Percentiles rank a stretch among this genome's conserved stretches.
phyloP scores from a whole-genome alignment of 1,284 basidiomycete species.

The Papiliotrema flavescens region DNA sequence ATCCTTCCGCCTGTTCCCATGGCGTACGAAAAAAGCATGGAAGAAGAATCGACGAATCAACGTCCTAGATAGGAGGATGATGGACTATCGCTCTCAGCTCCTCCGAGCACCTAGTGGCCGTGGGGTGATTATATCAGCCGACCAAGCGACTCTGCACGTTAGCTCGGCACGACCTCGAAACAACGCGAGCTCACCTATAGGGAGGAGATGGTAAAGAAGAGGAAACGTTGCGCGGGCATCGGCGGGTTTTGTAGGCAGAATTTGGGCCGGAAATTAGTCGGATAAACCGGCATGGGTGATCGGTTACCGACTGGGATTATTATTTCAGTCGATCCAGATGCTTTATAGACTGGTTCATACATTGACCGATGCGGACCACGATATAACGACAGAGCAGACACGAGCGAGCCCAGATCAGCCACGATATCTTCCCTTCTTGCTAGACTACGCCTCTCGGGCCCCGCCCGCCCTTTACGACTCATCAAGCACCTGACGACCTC shows the following conservation, averaged over 20 bases:
- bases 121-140: conserved; percentile 13
- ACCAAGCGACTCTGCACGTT: conserved; percentile 30
- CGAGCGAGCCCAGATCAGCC: neutral
- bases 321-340: neutral
- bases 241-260: no score
- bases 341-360: neutral
- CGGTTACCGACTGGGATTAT: no score
- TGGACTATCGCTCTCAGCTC: conserved; percentile 23
- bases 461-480: conserved; percentile 34
- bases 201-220: conserved; percentile 1
- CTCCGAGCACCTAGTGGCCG: conserved; percentile 32
- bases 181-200: neutral
- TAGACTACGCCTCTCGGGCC: neutral
- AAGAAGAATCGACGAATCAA: conserved; percentile 16
- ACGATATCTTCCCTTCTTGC: neutral
- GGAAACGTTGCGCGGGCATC: neutral
- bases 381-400: neutral
- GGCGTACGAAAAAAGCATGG: neutral
- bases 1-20: neutral
- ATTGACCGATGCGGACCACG: neutral
- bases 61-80: conserved; percentile 24
- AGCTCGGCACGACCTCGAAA: neutral
- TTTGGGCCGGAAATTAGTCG: neutral
- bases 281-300: no score
- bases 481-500: neutral